A percentile compares a stretch with the other conserved stretches of the same genome.
Evolutionary conservation across 2,329 filamentous ascomycete species (phyloP).

Genomic region (Proliferodiscus dingleyae): DNA sequence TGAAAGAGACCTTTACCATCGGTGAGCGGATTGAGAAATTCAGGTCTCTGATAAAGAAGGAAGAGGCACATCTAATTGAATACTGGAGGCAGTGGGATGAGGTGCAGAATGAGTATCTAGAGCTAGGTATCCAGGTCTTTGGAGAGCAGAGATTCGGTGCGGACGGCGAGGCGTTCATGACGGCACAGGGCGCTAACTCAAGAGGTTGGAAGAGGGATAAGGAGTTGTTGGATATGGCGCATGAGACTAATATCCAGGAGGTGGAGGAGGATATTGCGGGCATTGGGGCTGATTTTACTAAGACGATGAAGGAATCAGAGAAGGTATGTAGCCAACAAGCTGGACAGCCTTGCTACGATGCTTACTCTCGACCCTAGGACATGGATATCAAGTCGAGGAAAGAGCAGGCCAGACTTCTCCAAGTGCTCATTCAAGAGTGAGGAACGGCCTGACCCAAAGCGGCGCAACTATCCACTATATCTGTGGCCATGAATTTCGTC

Average conservation of each 20-base stretch:
- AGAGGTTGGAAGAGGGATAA: constrained; percentile 15
- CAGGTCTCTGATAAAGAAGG: constrained; percentile 17
- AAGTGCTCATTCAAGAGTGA: constrained; percentile 8
- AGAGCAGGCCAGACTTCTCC: constrained; percentile 13
- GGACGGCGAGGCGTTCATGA: constrained; percentile 5
- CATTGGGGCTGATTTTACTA: constrained; percentile 11
- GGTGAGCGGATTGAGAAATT: constrained; percentile 22
- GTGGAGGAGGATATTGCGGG: constrained; percentile 21
- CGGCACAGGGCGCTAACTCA: background rate
- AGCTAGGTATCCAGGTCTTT: constrained; percentile 18
- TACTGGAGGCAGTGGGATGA: constrained; percentile 29
- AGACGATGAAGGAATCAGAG: constrained; percentile 26
- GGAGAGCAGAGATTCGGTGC: constrained; percentile 15
- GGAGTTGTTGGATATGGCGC: constrained; percentile 19
- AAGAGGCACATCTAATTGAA: constrained; percentile 19
- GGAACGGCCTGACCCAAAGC: too few relatives aligned
- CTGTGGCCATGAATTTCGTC: background rate
- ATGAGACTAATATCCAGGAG: constrained; percentile 13
- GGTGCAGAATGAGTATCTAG: constrained; percentile 24
- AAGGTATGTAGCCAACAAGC: constrained; percentile 17
- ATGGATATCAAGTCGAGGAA: constrained; percentile 13
- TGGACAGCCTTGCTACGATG: background rate
- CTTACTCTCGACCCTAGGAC: constrained; percentile 10
- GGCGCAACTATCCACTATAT: too few relatives aligned
- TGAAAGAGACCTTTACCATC: constrained; percentile 17